These are phyloP conservation scores for Aspergillus homomorphus DNA, from an alignment of 495 filamentous ascomycete species.

Conservation along the genomic window DNA sequence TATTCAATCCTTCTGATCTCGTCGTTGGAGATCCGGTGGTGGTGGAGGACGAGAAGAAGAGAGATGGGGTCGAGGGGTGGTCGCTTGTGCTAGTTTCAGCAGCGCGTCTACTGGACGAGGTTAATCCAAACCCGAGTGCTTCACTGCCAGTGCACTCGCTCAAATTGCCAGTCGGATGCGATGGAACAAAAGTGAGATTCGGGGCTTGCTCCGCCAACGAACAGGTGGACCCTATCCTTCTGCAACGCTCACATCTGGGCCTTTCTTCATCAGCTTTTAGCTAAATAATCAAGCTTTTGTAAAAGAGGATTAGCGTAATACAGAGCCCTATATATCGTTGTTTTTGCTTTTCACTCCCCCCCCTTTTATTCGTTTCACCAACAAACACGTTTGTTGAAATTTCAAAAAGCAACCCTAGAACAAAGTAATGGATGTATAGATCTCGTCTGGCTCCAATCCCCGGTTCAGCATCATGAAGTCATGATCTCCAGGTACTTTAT, in stretches of 20 bases:
- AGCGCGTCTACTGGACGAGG: background rate
- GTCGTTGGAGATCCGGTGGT: background rate
- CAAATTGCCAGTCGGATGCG: background rate
- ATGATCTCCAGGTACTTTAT: background rate
- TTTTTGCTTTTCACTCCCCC: background rate
- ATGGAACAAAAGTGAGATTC: background rate
- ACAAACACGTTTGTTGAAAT: too few species aligned
- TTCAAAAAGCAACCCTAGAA: background rate
- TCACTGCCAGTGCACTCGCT: background rate
- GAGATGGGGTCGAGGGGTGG: background rate
- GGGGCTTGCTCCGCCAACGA: background rate
- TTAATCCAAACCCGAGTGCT: too few species aligned
- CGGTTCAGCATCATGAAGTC: background rate
- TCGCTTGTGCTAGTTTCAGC: background rate
- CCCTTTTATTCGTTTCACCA: too few species aligned
- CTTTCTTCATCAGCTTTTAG: background rate
- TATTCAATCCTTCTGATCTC: background rate
- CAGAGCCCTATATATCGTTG: background rate
- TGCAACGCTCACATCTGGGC: background rate
- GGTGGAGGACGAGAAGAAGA: background rate
- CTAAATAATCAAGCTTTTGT: too few species aligned
- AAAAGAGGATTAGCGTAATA: too few species aligned
- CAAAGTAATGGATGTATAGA: too few species aligned
- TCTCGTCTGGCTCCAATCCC: background rate
- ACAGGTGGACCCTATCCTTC: background rate